Conservation (phyloP, 2,329 filamentous ascomycete species). For the Phyllosticta paracitricarpa region DNA sequence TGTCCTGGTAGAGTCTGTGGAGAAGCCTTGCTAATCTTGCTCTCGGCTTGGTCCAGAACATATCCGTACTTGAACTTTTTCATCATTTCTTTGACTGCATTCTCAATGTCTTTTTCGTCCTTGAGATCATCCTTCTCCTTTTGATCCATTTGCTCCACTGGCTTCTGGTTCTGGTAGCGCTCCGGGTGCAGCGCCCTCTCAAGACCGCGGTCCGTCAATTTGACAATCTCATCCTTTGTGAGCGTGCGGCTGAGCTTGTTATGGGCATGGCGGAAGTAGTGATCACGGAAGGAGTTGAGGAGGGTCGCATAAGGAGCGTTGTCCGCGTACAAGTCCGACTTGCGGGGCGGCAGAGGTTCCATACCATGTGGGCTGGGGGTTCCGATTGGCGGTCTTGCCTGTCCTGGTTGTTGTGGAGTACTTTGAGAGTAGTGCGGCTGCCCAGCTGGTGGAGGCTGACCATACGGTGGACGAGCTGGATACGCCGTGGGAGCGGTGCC, state of each 20-base stretch:
- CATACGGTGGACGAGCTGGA: background rate
- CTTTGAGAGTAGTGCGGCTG: background rate
- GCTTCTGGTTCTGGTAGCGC: background rate
- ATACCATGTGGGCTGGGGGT: background rate
- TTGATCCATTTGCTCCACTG: constrained; percentile 4
- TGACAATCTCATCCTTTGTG: constrained; percentile 3
- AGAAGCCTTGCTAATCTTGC: background rate
- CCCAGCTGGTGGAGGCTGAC: background rate
- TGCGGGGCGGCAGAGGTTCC: constrained; percentile 6
- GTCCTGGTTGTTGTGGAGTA: constrained; percentile 1
- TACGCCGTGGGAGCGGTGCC: background rate
- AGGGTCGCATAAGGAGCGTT: constrained; percentile 2
- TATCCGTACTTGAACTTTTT: constrained; percentile 8
- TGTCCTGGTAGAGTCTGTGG: background rate
- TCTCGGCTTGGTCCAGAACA: constrained; percentile 6
- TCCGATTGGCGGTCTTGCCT: background rate
- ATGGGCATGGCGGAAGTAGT: constrained; percentile 5
- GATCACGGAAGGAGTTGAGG: constrained; percentile 10
- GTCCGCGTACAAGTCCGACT: constrained; percentile 4
- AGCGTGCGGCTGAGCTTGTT: constrained; percentile 4
- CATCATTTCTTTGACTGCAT: constrained; percentile 10
- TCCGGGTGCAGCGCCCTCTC: constrained; percentile 6
- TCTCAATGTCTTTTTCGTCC: constrained; percentile 9
- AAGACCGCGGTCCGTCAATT: constrained; percentile 7
- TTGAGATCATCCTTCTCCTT: constrained; percentile 6